Conservation (phyloP, 768 basidiomycete species). For the Tricholoma hemisulphureum region DNA sequence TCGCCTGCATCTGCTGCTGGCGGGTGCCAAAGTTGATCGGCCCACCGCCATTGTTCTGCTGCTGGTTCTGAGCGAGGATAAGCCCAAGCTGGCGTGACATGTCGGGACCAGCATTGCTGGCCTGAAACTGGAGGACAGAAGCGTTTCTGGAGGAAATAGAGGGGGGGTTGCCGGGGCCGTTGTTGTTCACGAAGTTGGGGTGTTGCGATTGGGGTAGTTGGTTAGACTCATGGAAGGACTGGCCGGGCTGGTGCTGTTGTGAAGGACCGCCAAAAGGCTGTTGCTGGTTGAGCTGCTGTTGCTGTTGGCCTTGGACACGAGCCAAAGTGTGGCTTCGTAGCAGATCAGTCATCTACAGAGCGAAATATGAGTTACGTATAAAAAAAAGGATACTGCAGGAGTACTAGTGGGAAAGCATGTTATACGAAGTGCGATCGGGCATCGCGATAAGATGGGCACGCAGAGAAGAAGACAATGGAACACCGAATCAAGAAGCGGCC, state of each 20-base stretch:
- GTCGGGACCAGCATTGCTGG: constrained; percentile 21
- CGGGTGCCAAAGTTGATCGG: constrained; percentile 1
- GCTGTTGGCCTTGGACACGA: constrained; percentile 36
- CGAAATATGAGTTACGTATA: constrained; percentile 18
- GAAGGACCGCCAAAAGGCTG: constrained; percentile 33
- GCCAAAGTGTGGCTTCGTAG: constrained; percentile 40
- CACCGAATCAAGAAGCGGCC: constrained; percentile 1
- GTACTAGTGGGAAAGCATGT: constrained; percentile 1
- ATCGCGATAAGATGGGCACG: constrained; percentile 11
- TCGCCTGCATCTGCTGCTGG: constrained; percentile 26
- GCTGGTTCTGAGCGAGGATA: constrained; percentile 47
- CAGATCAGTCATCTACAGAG: constrained; percentile 44
- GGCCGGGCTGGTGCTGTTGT: constrained; percentile 27
- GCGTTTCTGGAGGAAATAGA: constrained; percentile 32
- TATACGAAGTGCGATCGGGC: constrained; percentile 7
- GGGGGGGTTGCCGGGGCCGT: constrained; percentile 14
- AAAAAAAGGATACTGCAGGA: constrained; percentile 17
- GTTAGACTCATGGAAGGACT: constrained; percentile 35
- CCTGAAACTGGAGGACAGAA: constrained; percentile 36
- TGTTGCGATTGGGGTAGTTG: constrained; percentile 38
- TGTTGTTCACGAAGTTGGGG: constrained; percentile 13
- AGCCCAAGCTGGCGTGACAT: constrained; percentile 44
- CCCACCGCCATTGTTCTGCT: constrained; percentile 2
- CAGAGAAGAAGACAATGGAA: constrained; percentile 9
- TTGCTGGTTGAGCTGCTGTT: constrained; percentile 38